Conservation (phyloP, 1,139 yeast genomes). For the Wickerhamiella infanticola region DNA sequence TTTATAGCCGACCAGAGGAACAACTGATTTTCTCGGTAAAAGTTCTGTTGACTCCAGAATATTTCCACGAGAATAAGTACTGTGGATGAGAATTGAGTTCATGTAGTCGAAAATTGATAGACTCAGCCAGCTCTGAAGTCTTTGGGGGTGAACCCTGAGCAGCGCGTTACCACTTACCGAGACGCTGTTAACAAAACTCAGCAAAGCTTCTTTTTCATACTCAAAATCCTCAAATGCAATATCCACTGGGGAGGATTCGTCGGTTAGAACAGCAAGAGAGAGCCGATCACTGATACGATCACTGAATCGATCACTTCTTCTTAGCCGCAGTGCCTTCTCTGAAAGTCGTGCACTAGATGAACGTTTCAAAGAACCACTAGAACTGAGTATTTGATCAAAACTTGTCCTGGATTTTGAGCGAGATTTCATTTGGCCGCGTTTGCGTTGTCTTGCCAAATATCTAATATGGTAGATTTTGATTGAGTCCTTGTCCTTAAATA, state of each 20-base stretch:
- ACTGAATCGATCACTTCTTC: neutral
- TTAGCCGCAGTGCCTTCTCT: neutral
- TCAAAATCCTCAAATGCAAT: neutral
- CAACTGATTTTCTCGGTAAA: neutral
- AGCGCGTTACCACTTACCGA: neutral
- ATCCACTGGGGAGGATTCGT: neutral
- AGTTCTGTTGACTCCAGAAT: neutral
- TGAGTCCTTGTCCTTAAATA: constrained; percentile 3
- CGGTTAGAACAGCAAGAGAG: neutral
- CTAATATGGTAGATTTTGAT: constrained; percentile 18
- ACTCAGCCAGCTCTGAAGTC: neutral
- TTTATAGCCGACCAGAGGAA: neutral
- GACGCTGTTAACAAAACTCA: neutral
- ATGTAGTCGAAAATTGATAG: neutral
- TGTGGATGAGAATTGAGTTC: neutral
- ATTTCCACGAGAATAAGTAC: neutral
- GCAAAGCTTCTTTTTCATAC: neutral
- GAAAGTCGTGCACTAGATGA: neutral
- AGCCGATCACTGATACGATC: constrained; percentile 1
- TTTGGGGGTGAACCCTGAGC: neutral
- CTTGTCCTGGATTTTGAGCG: neutral
- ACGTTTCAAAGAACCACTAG: neutral
- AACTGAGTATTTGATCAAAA: neutral
- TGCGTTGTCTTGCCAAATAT: constrained; percentile 3
- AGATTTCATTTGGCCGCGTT: neutral